Evolutionary conservation across 768 basidiomycete genomes (phyloP), one percentile per base, ranked within the genome.

Genomic region (Lyophyllum atratum): DNA sequence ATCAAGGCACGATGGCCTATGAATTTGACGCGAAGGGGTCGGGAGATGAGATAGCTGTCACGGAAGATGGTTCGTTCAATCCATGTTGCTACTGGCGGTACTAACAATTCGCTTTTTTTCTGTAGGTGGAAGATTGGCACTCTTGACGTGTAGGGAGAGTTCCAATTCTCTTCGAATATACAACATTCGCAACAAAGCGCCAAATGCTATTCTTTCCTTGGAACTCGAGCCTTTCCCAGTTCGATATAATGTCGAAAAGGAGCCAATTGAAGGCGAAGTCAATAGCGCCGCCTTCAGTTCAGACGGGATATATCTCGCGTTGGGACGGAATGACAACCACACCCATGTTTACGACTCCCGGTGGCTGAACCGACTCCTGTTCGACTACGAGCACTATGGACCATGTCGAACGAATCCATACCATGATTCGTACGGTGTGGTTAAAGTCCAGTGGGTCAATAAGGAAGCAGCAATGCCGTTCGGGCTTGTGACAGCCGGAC

Each of bases 321-420:
- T 85, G 6, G 86, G 78, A 3, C 77, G 86, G 42, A 81, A 70
- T 43, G 86, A 90, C 65, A 86, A 88, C 59, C 66, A 65, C 31
- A 71, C 75, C 1, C 83, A 89, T 54, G 67, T 91, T 3, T 90
- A 90, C 59, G 89, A 91, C 65, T 63, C 77, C 1, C 81, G 89
- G 11, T 82, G 76, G 64, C 64, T 86, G 17, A 66, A 72, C 21
- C 70, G 80, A 1, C 69, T 76, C 12, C 63, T 89, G 43, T 79
- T 76, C 54, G 70, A 74, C 17, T 86, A 84, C 62, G 61, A 64
- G 40, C 89, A 90, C 58, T 37, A 49, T 24, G 72, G 69, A 0
- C 56, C 65, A 42, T 71, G 69, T 9, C 73, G 73, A 31, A 72
- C 68, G 3, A 68, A 70, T 49, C 71, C 71, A 6, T 57, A 65